Evolutionary conservation across 176 grass and related monocot genomes (phyloP).

Genomic region (Eragrostis curvula): DNA sequence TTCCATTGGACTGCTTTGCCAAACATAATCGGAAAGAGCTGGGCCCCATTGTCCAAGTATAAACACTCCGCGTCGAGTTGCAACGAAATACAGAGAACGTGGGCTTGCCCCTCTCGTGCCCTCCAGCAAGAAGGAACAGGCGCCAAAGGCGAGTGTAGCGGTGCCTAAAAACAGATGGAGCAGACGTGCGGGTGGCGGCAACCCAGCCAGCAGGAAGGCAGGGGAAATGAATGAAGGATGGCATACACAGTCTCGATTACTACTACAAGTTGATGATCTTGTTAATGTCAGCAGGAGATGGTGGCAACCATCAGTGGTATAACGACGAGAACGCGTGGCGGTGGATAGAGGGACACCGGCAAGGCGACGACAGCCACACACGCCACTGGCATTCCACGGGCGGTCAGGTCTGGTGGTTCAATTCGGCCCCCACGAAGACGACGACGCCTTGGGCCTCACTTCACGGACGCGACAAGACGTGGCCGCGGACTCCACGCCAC

Average conservation of each 20-base stretch:
- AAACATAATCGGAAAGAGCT: not conserved
- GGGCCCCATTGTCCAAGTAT: not conserved
- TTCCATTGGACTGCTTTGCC: too few species aligned
- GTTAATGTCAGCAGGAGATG: too few species aligned
- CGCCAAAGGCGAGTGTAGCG: not conserved
- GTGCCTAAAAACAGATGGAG: not conserved
- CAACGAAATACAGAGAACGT: not conserved
- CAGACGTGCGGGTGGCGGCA: not conserved
- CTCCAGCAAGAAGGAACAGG: too few species aligned
- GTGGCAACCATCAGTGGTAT: not conserved
- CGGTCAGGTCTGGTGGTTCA: too few species aligned
- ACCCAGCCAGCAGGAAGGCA: not conserved
- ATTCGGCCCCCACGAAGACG: too few species aligned
- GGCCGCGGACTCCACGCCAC: constrained; percentile 34
- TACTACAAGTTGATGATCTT: too few species aligned
- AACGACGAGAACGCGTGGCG: not conserved
- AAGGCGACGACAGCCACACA: not conserved
- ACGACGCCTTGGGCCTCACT: not conserved
- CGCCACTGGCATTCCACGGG: not conserved
- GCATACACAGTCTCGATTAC: too few species aligned
- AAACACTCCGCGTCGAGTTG: not conserved
- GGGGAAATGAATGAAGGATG: too few species aligned
- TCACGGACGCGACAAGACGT: not conserved
- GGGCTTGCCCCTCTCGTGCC: too few species aligned
- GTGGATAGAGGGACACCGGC: not conserved